A percentile compares a stretch with the other conserved stretches of the same genome.
These are phyloP conservation scores for Candida chauliodis DNA, from an alignment of 805 yeast genomes.

Conservation along the genomic window DNA sequence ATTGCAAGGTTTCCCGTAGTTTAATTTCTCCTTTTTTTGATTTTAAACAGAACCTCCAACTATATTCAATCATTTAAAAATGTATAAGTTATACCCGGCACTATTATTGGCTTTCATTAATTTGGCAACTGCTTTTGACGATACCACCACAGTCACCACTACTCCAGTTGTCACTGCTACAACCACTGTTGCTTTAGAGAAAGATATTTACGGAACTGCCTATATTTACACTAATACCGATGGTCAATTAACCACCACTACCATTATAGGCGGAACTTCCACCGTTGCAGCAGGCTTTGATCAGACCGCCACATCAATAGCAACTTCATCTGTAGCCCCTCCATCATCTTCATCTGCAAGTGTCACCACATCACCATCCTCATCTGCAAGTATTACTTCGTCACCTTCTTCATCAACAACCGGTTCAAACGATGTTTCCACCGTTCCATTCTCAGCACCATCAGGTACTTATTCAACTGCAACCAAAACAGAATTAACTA, in stretches of 20 bases:
- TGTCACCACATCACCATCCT: neutral
- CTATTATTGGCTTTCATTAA: constrained; percentile 3
- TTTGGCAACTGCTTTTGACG: constrained; percentile 10
- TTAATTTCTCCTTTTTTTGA: neutral
- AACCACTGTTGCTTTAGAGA: constrained; percentile 24
- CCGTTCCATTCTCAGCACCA: constrained; percentile 15
- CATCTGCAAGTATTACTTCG: neutral
- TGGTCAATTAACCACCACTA: constrained; percentile 29
- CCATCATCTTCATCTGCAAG: neutral
- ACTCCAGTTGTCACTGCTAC: constrained; percentile 31
- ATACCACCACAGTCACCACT: constrained; percentile 22
- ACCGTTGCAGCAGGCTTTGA: neutral
- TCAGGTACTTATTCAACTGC: constrained; percentile 18
- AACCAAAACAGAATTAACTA: constrained; percentile 15
- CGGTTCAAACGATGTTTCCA: constrained; percentile 1
- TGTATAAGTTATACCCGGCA: neutral
- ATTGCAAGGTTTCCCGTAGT: neutral
- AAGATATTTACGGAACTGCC: constrained; percentile 22
- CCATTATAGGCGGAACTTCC: constrained; percentile 13
- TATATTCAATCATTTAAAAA: neutral
- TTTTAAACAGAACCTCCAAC: neutral
- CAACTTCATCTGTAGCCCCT: neutral
- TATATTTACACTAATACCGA: constrained; percentile 28
- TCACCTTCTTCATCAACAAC: neutral
- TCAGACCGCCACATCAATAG: neutral